phyloP scores from a whole-genome alignment of 2,329 filamentous ascomycete species.

The Huntiella savannae region DNA sequence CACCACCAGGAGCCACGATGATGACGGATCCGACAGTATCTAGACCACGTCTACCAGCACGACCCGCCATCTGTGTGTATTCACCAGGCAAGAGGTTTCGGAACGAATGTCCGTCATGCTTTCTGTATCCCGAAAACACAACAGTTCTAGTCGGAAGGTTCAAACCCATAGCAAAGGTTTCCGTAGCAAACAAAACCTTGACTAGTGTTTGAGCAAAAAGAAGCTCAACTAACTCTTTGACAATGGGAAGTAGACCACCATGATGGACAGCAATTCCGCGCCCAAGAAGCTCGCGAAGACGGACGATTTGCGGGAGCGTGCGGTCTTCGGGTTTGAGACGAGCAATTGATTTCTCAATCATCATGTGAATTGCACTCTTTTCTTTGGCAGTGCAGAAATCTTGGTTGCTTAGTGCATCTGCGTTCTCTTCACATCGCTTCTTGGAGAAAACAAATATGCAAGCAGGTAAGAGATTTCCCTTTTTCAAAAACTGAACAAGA shows the following conservation, averaged over 20 bases:
- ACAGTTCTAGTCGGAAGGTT: constrained; percentile 92
- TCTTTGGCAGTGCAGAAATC: constrained; percentile 87
- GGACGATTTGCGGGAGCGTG: constrained; percentile 74
- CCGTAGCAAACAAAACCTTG: constrained; percentile 91
- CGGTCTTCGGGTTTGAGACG: constrained; percentile 81
- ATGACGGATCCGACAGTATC: constrained; percentile 90
- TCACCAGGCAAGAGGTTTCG: constrained; percentile 82
- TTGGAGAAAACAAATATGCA: constrained; percentile 99
- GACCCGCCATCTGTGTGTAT: constrained; percentile 96
- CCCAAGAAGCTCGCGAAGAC: constrained; percentile 65
- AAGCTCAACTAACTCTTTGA: constrained; percentile 95
- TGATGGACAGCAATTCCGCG: constrained; percentile 93
- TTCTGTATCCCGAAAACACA: constrained; percentile 91
- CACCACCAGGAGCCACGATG: constrained; percentile 63
- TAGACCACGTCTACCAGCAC: constrained; percentile 79
- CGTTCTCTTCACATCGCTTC: constrained; percentile 92
- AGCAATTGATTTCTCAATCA: constrained; percentile 84
- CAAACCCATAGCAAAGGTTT: constrained; percentile 96
- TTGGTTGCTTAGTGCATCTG: constrained; percentile 81
- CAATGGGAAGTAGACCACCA: constrained; percentile 81
- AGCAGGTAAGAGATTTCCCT: constrained; percentile 68
- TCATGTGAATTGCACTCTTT: constrained; percentile 95
- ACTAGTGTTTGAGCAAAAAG: constrained; percentile 87
- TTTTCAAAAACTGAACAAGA: constrained; percentile 76
- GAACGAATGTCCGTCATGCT: constrained; percentile 86